Evolutionary conservation across 345 rosid genomes (phyloP).

Genomic region (Hibiscus syriacus): DNA sequence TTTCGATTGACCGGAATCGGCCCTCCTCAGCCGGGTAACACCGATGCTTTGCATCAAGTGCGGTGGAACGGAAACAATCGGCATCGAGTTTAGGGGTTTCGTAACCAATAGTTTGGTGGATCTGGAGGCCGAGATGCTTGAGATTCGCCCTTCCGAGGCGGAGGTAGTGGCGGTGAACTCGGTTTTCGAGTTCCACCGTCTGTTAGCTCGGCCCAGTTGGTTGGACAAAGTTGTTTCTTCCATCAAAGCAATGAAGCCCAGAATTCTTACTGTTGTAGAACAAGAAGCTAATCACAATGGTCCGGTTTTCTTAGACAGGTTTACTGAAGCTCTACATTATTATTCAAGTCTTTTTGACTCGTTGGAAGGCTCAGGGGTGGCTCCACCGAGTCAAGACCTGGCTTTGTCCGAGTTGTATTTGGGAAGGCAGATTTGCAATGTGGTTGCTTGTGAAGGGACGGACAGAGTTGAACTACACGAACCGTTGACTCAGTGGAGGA

Average conservation of each 20-base stretch:
- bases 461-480: constrained; percentile 83
- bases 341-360: constrained; percentile 88
- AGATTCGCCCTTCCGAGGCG: constrained; percentile 30
- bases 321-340: constrained; percentile 74
- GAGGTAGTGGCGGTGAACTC: constrained; percentile 80
- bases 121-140: constrained; percentile 65
- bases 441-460: constrained; percentile 79
- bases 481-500: constrained; percentile 56
- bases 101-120: constrained; percentile 57
- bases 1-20: constrained; percentile 88
- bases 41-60: constrained; percentile 58
- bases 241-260: constrained; percentile 58
- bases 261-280: constrained; percentile 70
- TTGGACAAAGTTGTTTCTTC: constrained; percentile 47
- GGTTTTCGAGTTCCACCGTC: constrained; percentile 61
- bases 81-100: constrained; percentile 58
- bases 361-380: constrained; percentile 45
- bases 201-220: constrained; percentile 54
- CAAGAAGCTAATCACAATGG: constrained; percentile 92
- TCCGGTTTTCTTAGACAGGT: constrained; percentile 59
- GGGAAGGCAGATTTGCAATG: constrained; percentile 74
- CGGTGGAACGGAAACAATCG: constrained; percentile 60
- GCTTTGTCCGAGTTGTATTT: constrained; percentile 75
- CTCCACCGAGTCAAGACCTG: constrained; percentile 42
- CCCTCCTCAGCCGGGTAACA: constrained; percentile 49